Evolutionary conservation across 371 early-diverging fungal genomes (phyloP), one percentile per base, ranked within the genome.

Genomic region (Rhizopus stolonifer): DNA sequence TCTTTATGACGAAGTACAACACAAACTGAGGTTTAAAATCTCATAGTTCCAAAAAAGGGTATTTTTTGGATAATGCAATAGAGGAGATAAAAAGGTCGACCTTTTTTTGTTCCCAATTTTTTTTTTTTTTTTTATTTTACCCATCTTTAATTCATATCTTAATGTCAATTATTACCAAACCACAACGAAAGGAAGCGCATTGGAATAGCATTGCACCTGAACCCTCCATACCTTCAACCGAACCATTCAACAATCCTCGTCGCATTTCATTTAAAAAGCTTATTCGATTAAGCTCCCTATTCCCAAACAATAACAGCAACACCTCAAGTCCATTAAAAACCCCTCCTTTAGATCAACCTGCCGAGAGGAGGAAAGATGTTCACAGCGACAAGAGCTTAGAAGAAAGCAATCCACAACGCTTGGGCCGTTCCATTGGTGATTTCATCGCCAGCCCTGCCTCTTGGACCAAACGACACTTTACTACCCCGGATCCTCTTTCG

Each of bases 381-480:
- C 54, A 33, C 4, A 42, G 36, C 9, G 31, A 51, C 0, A 39
- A 60, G 21, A 50, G 55, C 45, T 51, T 23, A 21, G 4, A 60
- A 55, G 2, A 21, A 54, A 3, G 50, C 34, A 3, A 38, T 45
- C 49, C 26, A 8, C 44, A 54, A 29, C 46, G 40, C 11, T 15
- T 61, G 6, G 22, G 62, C 13, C 42, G 48, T 46, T 61, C 62
- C 2, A 52, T 61, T 43, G 46, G 62, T 18, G 46, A 38, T 11
- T 52, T 61, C 4, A 52, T 61, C 17, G 13, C 53, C 4, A 61
- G 49, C 32, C 62, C 62, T 24, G 57, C 57, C 24, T 52, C 56
- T 3, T 61, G 62, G 62, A 61, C 62, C 10, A 40, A 48, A 45
- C 56, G 56, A 23, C 62, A 61, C 24, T 31, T 56, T n/a, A n/a